A percentile compares a stretch with the other conserved stretches of the same genome.
These are phyloP conservation scores for Anisodus acutangulus DNA, from an alignment of 257 asterid species.

Conservation along the genomic window DNA sequence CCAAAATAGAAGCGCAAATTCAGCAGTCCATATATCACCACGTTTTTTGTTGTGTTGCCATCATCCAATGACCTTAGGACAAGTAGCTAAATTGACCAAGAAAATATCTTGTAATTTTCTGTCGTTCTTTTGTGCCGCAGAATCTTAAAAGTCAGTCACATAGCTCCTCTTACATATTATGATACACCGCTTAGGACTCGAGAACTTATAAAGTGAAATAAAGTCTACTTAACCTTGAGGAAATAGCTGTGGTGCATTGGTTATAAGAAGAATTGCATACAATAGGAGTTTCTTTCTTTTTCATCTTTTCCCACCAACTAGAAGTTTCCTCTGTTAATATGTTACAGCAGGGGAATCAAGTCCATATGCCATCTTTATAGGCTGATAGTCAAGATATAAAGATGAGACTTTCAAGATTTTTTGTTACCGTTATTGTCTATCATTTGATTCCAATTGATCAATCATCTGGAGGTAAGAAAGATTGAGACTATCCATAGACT, in stretches of 20 bases:
- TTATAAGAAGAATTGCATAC: background rate
- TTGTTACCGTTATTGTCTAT: background rate
- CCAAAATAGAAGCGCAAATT: background rate
- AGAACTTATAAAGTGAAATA: background rate
- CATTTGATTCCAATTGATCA: constrained; percentile 14
- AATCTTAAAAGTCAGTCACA: background rate
- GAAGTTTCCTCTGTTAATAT: background rate
- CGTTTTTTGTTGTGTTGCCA: background rate
- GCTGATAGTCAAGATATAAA: background rate
- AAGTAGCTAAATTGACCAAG: background rate
- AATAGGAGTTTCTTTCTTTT: background rate
- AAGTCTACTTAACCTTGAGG: background rate
- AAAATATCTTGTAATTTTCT: background rate
- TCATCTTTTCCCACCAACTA: background rate
- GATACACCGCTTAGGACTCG: background rate
- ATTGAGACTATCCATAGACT: background rate
- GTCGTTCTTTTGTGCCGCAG: background rate
- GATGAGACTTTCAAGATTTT: background rate
- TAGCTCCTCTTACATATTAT: background rate
- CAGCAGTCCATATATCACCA: background rate
- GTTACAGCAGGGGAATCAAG: background rate
- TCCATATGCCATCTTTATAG: background rate
- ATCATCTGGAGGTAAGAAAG: background rate
- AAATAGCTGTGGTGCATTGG: background rate
- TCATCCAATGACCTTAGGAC: background rate